These are phyloP conservation scores for Heliamphora exappendiculata DNA, from an alignment of 148 eudicot species.

Conservation along the genomic window DNA sequence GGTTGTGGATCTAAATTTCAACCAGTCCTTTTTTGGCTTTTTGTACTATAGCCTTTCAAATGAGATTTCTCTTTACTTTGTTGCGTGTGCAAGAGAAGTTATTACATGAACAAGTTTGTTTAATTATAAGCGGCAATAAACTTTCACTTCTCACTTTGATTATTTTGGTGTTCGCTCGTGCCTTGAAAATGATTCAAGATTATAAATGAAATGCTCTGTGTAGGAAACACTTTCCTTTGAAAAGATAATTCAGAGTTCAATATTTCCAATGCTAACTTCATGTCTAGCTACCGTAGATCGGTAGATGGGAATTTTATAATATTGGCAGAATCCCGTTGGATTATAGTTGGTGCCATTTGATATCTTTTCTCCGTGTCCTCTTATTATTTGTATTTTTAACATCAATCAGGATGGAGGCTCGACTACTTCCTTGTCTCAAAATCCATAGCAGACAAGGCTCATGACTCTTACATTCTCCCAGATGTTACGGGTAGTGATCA, in stretches of 20 bases:
- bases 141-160: not conserved
- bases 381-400: constrained; percentile 4
- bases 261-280: not conserved
- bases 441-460: constrained; percentile 55
- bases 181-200: not conserved
- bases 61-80: not conserved
- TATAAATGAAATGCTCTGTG: not conserved
- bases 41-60: not conserved
- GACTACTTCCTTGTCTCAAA: constrained; percentile 83
- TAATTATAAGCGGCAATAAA: not conserved
- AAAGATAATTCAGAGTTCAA: not conserved
- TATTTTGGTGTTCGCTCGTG: not conserved
- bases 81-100: not conserved
- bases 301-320: not conserved
- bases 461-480: constrained; percentile 86
- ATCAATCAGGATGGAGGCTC: constrained; percentile 80
- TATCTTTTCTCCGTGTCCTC: not conserved
- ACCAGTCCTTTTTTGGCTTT: not conserved
- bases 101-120: not conserved
- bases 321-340: not conserved
- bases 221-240: not conserved
- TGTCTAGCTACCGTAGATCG: not conserved
- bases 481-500: constrained; percentile 93
- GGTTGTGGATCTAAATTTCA: not conserved
- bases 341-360: not conserved